Evolutionary conservation across 140 eudicot species (phyloP).

Genomic region (Bidens hawaiensis): DNA sequence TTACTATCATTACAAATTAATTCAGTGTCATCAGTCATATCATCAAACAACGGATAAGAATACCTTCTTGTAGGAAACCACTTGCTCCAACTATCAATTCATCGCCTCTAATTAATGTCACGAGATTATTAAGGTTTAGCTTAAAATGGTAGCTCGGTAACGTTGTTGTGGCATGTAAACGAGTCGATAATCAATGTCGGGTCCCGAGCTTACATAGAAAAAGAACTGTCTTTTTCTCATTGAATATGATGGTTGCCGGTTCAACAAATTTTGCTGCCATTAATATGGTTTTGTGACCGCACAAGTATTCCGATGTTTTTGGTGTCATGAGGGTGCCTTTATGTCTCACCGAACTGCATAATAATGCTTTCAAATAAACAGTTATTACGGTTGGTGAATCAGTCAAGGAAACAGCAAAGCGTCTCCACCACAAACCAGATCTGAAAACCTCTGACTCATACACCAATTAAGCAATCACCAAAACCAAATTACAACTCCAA

Average conservation of each 20-base stretch:
- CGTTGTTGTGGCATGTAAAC: background rate
- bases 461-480: background rate
- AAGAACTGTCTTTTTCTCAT: background rate
- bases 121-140: background rate
- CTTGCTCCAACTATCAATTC: background rate
- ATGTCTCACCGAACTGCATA: conserved; percentile 5
- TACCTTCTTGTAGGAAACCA: no score
- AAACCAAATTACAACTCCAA: background rate
- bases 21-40: no score
- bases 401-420: background rate
- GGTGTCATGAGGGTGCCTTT: background rate
- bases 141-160: background rate
- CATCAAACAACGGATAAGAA: no score
- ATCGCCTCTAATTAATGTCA: no score
- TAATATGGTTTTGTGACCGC: background rate
- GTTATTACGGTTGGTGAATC: background rate
- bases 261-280: background rate
- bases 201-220: background rate
- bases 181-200: background rate
- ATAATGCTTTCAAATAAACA: background rate
- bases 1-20: no score
- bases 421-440: no score
- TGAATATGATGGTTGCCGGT: background rate
- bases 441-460: background rate
- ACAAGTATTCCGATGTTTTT: conserved; percentile 3